Conservation (phyloP, 1,284 basidiomycete species). For the Microbotryum lychnidis-dioicae region DNA sequence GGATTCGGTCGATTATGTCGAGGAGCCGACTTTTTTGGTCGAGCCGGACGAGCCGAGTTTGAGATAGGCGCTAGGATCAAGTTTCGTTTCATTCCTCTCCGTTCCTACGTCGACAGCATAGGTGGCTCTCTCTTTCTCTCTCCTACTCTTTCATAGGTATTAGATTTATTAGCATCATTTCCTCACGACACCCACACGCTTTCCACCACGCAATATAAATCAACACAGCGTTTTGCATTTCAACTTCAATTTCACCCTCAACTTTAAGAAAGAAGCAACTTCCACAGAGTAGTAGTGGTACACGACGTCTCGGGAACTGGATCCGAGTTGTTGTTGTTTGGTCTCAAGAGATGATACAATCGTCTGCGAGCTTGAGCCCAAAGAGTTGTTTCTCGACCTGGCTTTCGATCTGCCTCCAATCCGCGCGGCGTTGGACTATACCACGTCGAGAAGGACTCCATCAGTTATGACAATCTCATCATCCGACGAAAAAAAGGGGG, state of each 20-base stretch:
- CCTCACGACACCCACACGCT: neutral
- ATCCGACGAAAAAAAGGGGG: neutral
- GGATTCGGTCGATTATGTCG: constrained; percentile 24
- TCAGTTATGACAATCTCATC: constrained; percentile 1
- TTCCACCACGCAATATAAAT: neutral
- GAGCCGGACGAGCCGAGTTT: neutral
- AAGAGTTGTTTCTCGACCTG: constrained; percentile 68
- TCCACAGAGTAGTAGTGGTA: no score
- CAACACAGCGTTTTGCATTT: no score
- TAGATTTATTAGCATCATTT: neutral
- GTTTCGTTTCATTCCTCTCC: no score
- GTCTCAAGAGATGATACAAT: constrained; percentile 25
- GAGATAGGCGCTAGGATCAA: no score
- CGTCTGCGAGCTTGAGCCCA: constrained; percentile 32
- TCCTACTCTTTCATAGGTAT: neutral
- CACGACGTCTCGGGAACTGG: no score
- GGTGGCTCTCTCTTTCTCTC: neutral
- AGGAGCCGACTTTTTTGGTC: constrained; percentile 7
- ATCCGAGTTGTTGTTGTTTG: no score
- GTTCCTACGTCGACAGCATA: neutral
- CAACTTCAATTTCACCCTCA: no score
- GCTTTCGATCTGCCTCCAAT: constrained; percentile 96
- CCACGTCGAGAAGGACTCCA: neutral
- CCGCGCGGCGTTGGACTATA: constrained; percentile 54
- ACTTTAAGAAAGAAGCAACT: no score